These are phyloP conservation scores for Pontederia paniculata DNA, from an alignment of 176 grass and related monocot species.

Conservation along the genomic window DNA sequence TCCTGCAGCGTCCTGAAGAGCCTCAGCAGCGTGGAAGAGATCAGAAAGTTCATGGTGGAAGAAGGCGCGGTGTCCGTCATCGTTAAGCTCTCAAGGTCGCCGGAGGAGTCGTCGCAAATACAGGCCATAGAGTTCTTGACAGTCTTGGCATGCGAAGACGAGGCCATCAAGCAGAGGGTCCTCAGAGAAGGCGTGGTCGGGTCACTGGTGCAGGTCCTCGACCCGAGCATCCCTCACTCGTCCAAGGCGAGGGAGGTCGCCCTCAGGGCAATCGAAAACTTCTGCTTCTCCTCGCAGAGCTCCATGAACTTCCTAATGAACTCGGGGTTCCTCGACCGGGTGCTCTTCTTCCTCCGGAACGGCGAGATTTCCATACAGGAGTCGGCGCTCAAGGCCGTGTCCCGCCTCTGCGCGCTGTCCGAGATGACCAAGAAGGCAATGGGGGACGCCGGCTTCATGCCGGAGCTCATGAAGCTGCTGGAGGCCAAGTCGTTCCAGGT, in stretches of 20 bases:
- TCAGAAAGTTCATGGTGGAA: constrained; percentile 73
- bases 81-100: constrained; percentile 27
- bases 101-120: constrained; percentile 46
- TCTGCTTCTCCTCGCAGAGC: constrained; percentile 37
- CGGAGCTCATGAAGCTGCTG: constrained; percentile 54
- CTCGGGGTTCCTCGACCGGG: constrained; percentile 45
- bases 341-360: constrained; percentile 45
- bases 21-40: constrained; percentile 64
- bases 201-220: constrained; percentile 37
- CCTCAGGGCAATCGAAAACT: constrained; percentile 37
- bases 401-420: constrained; percentile 42
- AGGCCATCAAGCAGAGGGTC: constrained; percentile 7
- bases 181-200: constrained; percentile 31
- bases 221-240: constrained; percentile 26
- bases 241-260: constrained; percentile 68
- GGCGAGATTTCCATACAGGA: constrained; percentile 47
- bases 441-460: constrained; percentile 77
- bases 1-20: constrained; percentile 59
- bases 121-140: constrained; percentile 56
- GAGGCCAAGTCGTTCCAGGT: constrained; percentile 33
- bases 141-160: constrained; percentile 31
- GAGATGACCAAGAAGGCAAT: constrained; percentile 57
- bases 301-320: constrained; percentile 29
- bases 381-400: constrained; percentile 40
- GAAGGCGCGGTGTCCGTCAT: constrained; percentile 42